Percentiles rank a stretch among this genome's conserved stretches.
Evolutionary conservation across 257 asterid species (phyloP).

Genomic region (Henckelia pumila): DNA sequence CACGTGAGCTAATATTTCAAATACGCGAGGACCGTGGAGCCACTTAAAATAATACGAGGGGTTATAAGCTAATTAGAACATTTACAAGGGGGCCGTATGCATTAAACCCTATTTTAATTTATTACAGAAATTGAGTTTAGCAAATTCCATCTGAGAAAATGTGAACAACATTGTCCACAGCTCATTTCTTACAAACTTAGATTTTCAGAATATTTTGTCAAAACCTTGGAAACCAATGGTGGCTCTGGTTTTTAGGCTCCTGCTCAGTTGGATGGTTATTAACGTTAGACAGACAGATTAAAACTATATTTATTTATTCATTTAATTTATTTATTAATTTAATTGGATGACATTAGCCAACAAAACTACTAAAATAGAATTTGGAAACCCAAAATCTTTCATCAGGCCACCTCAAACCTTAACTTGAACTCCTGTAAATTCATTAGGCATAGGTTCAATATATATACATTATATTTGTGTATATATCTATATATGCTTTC

Average conservation of each 20-base stretch:
- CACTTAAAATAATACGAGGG: too few relatives aligned
- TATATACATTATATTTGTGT: conserved; percentile 6
- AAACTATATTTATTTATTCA: too few relatives aligned
- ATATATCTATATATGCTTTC: conserved; percentile 20
- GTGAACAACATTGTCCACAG: background rate
- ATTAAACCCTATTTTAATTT: too few relatives aligned
- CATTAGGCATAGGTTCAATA: conserved; percentile 24
- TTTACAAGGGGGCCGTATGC: too few relatives aligned
- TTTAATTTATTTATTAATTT: too few relatives aligned
- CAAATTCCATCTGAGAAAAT: background rate
- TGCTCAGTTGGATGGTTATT: background rate
- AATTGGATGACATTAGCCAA: background rate
- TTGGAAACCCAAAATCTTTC: conserved; percentile 27
- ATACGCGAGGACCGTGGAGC: too few relatives aligned
- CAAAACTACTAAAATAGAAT: conserved; percentile 5
- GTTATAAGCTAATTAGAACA: too few relatives aligned
- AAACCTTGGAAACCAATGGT: background rate
- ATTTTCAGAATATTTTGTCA: background rate
- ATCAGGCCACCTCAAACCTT: conserved; percentile 24
- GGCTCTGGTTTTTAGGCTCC: background rate
- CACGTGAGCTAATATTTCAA: too few relatives aligned
- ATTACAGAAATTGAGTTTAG: background rate
- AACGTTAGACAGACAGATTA: background rate
- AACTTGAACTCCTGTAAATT: conserved; percentile 32
- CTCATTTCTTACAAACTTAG: background rate